These are phyloP conservation scores for Bromus sterilis DNA, from an alignment of 176 grass and related monocot species.

Conservation along the genomic window DNA sequence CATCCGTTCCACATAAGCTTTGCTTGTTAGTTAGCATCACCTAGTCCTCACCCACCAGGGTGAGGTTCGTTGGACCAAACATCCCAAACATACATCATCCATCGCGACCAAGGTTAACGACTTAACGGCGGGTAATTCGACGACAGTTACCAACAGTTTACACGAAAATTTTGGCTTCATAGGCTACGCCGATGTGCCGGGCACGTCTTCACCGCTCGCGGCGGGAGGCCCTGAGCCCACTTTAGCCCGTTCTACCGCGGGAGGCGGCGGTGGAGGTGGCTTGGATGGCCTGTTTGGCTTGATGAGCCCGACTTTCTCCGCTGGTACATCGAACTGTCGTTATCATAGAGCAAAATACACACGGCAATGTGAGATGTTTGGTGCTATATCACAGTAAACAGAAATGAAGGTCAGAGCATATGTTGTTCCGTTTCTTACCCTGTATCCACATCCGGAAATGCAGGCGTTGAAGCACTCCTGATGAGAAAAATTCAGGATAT, in stretches of 20 bases:
- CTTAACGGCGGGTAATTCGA: neutral
- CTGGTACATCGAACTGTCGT: slow-evolving; percentile 52
- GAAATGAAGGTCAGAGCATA: too few species aligned
- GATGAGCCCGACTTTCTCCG: slow-evolving; percentile 47
- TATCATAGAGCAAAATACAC: neutral
- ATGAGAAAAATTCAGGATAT: too few species aligned
- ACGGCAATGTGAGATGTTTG: neutral
- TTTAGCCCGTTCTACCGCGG: slow-evolving; percentile 15
- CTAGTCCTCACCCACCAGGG: too few species aligned
- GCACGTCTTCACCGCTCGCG: slow-evolving; percentile 36
- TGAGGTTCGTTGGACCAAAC: neutral
- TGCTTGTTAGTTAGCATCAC: too few species aligned
- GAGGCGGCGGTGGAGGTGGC: slow-evolving; percentile 32
- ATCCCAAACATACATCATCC: neutral
- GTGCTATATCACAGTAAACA: neutral
- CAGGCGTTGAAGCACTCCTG: slow-evolving; percentile 96
- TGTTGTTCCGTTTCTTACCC: slow-evolving; percentile 30
- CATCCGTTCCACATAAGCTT: too few species aligned
- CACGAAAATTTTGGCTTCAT: neutral
- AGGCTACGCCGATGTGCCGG: slow-evolving; percentile 54
- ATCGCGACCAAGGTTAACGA: neutral
- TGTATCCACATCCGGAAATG: slow-evolving; percentile 89
- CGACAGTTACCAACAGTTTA: neutral
- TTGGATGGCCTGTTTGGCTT: slow-evolving; percentile 54
- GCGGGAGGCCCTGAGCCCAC: neutral